These are phyloP conservation scores for Ganoderma meredithae DNA, from an alignment of 1,284 basidiomycete species.

Conservation along the genomic window DNA sequence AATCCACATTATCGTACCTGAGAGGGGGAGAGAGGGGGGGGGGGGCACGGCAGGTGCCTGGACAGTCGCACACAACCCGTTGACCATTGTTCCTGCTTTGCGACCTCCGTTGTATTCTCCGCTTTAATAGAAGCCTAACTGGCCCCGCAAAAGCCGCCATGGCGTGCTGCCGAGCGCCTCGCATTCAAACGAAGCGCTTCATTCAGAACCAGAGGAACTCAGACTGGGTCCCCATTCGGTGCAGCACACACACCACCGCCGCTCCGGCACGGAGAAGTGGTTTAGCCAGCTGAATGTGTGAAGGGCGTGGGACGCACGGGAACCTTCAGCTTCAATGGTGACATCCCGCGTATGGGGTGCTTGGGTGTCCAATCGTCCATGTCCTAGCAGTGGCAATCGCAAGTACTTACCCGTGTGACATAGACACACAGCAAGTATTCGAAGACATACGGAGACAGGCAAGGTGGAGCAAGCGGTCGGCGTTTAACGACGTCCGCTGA, in stretches of 20 bases:
- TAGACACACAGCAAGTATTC: not conserved
- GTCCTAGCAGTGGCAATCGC: no score
- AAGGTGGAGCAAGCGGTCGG: not conserved
- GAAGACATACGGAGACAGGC: not conserved
- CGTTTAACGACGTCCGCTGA: not conserved
- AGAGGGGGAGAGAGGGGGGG: no score
- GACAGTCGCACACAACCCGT: constrained; percentile 8
- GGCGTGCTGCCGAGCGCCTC: not conserved
- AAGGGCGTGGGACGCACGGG: not conserved
- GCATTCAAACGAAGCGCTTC: not conserved
- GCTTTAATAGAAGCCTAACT: not conserved
- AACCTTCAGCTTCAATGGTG: not conserved
- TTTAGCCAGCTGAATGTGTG: not conserved
- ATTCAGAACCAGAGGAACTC: not conserved
- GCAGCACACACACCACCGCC: not conserved
- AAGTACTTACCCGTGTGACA: no score
- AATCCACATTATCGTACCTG: constrained; percentile 5
- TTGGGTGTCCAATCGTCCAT: not conserved
- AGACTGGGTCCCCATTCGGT: not conserved
- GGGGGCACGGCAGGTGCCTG: constrained; percentile 2
- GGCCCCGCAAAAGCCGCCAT: constrained; percentile 1
- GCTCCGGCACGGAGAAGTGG: constrained; percentile 3
- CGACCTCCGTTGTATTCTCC: constrained; percentile 14
- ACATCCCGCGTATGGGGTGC: not conserved
- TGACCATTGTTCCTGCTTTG: constrained; percentile 12